phyloP scores from a whole-genome alignment of 495 filamentous ascomycete species.

The Lophium mytilinum region DNA sequence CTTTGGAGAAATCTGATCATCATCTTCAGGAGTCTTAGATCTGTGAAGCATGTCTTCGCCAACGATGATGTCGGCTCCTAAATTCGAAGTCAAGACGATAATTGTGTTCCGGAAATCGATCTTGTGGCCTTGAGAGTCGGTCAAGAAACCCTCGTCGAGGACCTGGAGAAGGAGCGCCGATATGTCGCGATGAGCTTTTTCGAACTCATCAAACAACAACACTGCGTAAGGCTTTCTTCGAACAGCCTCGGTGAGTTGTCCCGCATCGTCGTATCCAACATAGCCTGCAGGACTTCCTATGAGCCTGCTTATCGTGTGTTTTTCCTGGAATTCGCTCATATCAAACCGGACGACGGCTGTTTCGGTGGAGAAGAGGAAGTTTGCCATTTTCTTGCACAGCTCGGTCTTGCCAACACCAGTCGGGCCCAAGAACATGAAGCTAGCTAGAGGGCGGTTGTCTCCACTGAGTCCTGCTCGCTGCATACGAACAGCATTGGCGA shows the following conservation, averaged over 20 bases:
- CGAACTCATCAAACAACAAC: slow-evolving; percentile 92
- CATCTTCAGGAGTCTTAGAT: slow-evolving; percentile 39
- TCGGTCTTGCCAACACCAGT: slow-evolving; percentile 97
- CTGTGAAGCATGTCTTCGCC: slow-evolving; percentile 46
- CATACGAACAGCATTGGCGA: slow-evolving; percentile 88
- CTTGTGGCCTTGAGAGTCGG: slow-evolving; percentile 90
- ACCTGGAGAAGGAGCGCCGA: slow-evolving; percentile 91
- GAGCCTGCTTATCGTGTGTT: slow-evolving; percentile 86
- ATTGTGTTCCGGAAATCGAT: slow-evolving; percentile 94
- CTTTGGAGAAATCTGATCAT: slow-evolving; percentile 52
- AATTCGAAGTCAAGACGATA: slow-evolving; percentile 91
- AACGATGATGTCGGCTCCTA: slow-evolving; percentile 69
- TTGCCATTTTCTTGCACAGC: slow-evolving; percentile 90
- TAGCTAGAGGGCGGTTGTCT: slow-evolving; percentile 83
- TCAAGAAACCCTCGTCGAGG: slow-evolving; percentile 92
- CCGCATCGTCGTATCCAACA: slow-evolving; percentile 94
- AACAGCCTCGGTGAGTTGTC: slow-evolving; percentile 92
- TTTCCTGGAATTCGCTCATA: slow-evolving; percentile 97
- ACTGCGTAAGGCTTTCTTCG: slow-evolving; percentile 93
- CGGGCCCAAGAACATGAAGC: slow-evolving; percentile 95
- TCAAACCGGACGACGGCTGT: slow-evolving; percentile 87
- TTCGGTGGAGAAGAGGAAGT: slow-evolving; percentile 87
- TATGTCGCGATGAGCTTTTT: slow-evolving; percentile 94
- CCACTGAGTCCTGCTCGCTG: slow-evolving; percentile 86
- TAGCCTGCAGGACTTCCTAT: slow-evolving; percentile 92